Base-by-base conservation (phyloP, 1,139 yeast species). In the Taiozyma sp. region DNA sequence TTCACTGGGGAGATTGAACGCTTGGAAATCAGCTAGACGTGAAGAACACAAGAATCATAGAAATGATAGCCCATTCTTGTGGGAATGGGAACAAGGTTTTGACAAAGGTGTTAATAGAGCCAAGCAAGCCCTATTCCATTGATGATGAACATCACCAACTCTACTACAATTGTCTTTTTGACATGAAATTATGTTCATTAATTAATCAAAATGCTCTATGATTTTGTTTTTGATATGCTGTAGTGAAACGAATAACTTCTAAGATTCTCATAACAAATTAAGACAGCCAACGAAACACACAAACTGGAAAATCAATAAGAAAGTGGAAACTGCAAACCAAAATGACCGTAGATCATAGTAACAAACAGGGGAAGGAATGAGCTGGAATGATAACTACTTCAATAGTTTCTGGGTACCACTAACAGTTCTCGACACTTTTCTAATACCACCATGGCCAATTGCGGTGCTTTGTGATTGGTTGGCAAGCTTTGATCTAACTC, bases 51-150 rank as follows among this genome's bases (percentile, higher is more conserved):
- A 80, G 29, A 59, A 68, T 8, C 69, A 69, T 13, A 75, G 77
- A 52, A 95, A 95, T 3, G 60, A 68, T 3, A 77, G 84, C 60
- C 71, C 73, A 50, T 76, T 71, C 62, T 55, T 81, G 50, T 91
- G 97, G 97, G 96, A 87, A 66, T 91, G 88, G 85, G 88, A 83
- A 37, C 93, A 86, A 57, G 97, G 96, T 0, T 90, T 80, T 63
- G 80, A 79, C 50, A 75, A 78, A 47, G 97, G 89, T 0, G 57
- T 79, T 55, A 59, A 69, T 50, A 34, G 59, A 53, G 52, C 67
- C 56, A 50, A 64, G 56, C 43, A 50, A 50, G 42, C 50, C 34
- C 28, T 48, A 4, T 50, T 50, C 32, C 22, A 24, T 24, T 44
- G 28, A 30, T 29, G 8, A 42, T 28, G 11, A 42, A 6, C 34